Percentiles rank a stretch among this genome's conserved stretches.
Evolutionary conservation across 1,284 basidiomycete genomes (phyloP).

Genomic region (Rhodotorula glutinis): DNA sequence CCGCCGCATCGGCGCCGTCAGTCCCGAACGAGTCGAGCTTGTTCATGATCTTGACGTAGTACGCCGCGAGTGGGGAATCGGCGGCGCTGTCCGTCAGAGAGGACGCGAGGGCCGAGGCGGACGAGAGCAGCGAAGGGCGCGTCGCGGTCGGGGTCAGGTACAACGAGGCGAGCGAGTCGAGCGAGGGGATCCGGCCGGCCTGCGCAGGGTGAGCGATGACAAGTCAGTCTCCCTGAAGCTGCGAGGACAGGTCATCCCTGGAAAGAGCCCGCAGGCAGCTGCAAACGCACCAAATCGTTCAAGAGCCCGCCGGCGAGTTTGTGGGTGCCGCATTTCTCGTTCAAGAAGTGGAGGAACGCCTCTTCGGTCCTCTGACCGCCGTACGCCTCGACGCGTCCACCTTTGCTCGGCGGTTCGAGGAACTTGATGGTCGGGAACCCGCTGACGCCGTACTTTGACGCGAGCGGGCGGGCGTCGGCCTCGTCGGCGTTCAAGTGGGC

Average conservation of each 20-base stretch:
- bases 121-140: conserved; percentile 60
- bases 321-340: conserved; percentile 83
- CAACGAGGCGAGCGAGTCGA: conserved; percentile 73
- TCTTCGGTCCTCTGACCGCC: conserved; percentile 55
- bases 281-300: conserved; percentile 60
- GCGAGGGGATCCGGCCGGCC: conserved; percentile 74
- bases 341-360: conserved; percentile 57
- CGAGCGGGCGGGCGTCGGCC: conserved; percentile 69
- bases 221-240: neutral
- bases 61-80: conserved; percentile 56
- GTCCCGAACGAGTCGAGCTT: conserved; percentile 56
- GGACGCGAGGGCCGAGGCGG: conserved; percentile 52
- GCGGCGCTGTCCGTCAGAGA: conserved; percentile 31
- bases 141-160: conserved; percentile 66
- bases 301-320: conserved; percentile 78
- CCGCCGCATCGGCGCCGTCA: conserved; percentile 51
- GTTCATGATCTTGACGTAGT: conserved; percentile 89
- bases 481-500: conserved; percentile 90
- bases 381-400: conserved; percentile 45
- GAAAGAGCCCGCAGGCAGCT: no score
- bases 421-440: conserved; percentile 80
- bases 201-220: conserved; percentile 43
- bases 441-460: conserved; percentile 53
- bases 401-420: conserved; percentile 58
- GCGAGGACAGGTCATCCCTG: no score